Evolutionary conservation across 192 early-diverging fungal genomes (phyloP).

Genomic region (Gorgonomyces haynaldii): DNA sequence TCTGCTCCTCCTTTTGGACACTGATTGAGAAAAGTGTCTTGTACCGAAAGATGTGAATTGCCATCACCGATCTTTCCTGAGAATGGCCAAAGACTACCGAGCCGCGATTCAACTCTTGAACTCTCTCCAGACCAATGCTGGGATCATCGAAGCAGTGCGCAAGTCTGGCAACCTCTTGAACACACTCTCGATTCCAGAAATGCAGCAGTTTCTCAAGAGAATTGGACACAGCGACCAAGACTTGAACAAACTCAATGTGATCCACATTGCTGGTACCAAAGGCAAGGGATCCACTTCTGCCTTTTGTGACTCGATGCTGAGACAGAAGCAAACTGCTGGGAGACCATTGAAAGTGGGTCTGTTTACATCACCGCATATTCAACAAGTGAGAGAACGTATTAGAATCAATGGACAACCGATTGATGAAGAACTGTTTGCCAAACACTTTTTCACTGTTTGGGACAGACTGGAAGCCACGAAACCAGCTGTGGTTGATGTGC

Average conservation of each 20-base stretch:
- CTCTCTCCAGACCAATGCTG: constrained; percentile 75
- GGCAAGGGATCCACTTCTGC: constrained; percentile 82
- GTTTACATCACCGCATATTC: constrained; percentile 88
- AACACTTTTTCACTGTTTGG: constrained; percentile 84
- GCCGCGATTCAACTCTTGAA: constrained; percentile 71
- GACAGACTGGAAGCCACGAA: constrained; percentile 45
- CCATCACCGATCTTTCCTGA: too few species aligned
- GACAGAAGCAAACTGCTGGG: constrained; percentile 13
- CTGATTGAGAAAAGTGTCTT: too few species aligned
- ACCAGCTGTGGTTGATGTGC: background rate
- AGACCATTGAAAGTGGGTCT: constrained; percentile 38
- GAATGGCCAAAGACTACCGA: constrained; percentile 23
- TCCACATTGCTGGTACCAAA: constrained; percentile 84
- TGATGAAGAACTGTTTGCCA: constrained; percentile 55
- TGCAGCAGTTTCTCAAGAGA: constrained; percentile 47
- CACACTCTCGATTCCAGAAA: constrained; percentile 50
- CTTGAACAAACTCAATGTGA: constrained; percentile 58
- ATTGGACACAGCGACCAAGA: constrained; percentile 60
- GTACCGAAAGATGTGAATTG: too few species aligned
- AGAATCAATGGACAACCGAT: constrained; percentile 81
- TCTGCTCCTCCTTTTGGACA: too few species aligned
- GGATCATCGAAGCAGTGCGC: constrained; percentile 44
- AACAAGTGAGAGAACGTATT: constrained; percentile 87
- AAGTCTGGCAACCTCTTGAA: constrained; percentile 54
- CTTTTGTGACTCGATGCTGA: constrained; percentile 68